Base-by-base conservation (phyloP, 1,284 basidiomycete genomes). In the Cystobasidiaceae sp. region DNA sequence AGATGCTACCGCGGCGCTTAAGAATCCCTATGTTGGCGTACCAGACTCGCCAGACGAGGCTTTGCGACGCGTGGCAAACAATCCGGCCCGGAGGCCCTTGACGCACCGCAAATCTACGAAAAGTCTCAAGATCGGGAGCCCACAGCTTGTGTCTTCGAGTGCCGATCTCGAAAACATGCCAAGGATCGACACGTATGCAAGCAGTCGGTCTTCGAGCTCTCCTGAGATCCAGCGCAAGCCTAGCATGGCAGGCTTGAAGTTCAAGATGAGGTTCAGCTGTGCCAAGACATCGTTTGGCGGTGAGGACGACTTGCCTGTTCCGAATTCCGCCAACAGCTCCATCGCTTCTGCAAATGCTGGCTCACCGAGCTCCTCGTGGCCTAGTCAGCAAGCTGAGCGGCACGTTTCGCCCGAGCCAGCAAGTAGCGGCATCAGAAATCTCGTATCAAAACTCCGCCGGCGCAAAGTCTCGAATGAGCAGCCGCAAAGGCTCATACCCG, bases 131-230 rank as follows among this genome's bases (percentile, higher is more conserved):
- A 64, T 64, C 28, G 39, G 46, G 3, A 49, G 37, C 21, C 61
- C 61, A 13, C 61, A 48, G 17, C 30, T 64, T 19, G 51, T 64
- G 1, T 64, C 61, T 33, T 51, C 61, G 4, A 64, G 61, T 48
- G 61, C 61, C 1, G 34, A 64, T 49, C 33, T 64, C 21, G 43
- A 64, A 19, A 28, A 49, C 30, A 64, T 64, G 61, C 61, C 61
- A 2, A 64, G 21, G 23, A 37, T 64, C 21, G 61, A 64, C n/a
- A 55, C 61, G 9, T 11, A 27, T 8, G 32, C 51, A 13, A 43
- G 33, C 33, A 37, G 37, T 41, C 37, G n/a, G 5, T 11, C 37
- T 13, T 44, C 37, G 19, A n/a, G 49, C 4, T 55, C 39, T 19
- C 56, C 56, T 34, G 56, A 59, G 28, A 27, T 64, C 3, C n/a